Evolutionary conservation across 306 rosid species (phyloP).

Genomic region (Begonia masoniana): DNA sequence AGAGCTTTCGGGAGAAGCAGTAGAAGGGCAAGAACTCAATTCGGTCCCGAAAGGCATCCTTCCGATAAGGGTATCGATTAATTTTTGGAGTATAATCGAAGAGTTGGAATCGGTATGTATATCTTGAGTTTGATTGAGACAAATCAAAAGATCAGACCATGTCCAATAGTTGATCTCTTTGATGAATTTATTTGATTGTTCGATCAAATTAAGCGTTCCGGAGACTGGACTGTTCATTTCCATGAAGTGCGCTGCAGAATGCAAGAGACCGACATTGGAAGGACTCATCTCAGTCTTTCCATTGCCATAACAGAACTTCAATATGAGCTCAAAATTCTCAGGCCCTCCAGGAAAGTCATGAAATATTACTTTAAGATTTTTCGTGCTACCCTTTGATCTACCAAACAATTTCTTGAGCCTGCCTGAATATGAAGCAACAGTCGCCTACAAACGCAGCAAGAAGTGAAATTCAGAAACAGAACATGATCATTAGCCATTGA

Average conservation of each 20-base stretch:
- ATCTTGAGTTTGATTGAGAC: slow-evolving; percentile 52
- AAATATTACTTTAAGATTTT: slow-evolving; percentile 60
- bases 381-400: slow-evolving; percentile 31
- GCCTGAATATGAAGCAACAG: slow-evolving; percentile 46
- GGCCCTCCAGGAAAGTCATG: slow-evolving; percentile 96
- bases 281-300: slow-evolving; percentile 42
- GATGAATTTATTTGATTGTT: slow-evolving; percentile 48
- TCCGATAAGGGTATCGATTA: slow-evolving; percentile 49
- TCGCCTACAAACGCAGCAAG: slow-evolving; percentile 30
- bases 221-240: slow-evolving; percentile 55
- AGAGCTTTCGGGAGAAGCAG: slow-evolving; percentile 71
- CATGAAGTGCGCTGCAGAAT: slow-evolving; percentile 67
- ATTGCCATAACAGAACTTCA: slow-evolving; percentile 61
- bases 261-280: slow-evolving; percentile 41
- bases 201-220: slow-evolving; percentile 30
- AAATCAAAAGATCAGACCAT: slow-evolving; percentile 65
- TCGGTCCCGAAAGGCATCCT: slow-evolving; percentile 48
- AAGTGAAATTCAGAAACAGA: slow-evolving; percentile 5
- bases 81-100: slow-evolving; percentile 35
- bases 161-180: slow-evolving; percentile 63
- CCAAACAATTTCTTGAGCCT: slow-evolving; percentile 60
- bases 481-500: too few relatives aligned
- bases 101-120: slow-evolving; percentile 16
- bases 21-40: slow-evolving; percentile 73
- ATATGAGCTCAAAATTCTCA: slow-evolving; percentile 68